phyloP scores from a whole-genome alignment of 2,329 filamentous ascomycete genomes.

The Neophaeococcomyces aloes region DNA sequence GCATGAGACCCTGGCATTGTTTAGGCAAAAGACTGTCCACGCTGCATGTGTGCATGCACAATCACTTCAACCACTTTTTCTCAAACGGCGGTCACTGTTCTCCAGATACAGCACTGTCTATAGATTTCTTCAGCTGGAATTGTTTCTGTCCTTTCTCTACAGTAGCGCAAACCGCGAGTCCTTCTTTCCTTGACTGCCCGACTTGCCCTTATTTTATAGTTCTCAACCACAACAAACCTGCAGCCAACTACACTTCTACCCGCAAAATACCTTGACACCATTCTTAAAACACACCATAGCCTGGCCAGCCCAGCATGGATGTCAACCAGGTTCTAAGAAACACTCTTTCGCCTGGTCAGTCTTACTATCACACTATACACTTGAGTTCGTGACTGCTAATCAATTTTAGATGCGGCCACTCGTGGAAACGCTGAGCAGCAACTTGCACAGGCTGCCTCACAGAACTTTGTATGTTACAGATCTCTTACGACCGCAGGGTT shows the following conservation, averaged over 20 bases:
- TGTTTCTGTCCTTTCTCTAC: too few relatives aligned
- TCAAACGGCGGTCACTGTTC: conserved; percentile 7
- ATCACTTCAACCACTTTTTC: conserved; percentile 11
- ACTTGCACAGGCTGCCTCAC: conserved; percentile 81
- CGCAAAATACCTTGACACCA: neutral
- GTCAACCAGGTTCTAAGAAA: conserved; percentile 96
- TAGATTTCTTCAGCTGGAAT: neutral
- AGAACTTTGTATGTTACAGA: conserved; percentile 70
- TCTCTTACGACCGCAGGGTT: conserved; percentile 1
- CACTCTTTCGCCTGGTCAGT: conserved; percentile 86
- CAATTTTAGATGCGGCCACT: conserved; percentile 64
- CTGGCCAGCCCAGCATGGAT: conserved; percentile 57
- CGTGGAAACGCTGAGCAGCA: conserved; percentile 90
- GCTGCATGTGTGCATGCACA: too few relatives aligned
- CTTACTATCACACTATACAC: conserved; percentile 10
- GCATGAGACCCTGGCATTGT: too few relatives aligned
- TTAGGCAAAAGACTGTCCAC: too few relatives aligned
- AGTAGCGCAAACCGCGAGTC: conserved; percentile 11
- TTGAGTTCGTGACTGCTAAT: conserved; percentile 27
- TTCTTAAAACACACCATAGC: neutral
- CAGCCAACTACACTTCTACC: neutral
- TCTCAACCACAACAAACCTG: neutral
- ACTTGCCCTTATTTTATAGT: conserved; percentile 5
- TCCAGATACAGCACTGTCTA: conserved; percentile 1
- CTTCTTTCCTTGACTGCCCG: conserved; percentile 21